These are phyloP conservation scores for Simmondsia chinensis DNA, from an alignment of 148 eudicot genomes.

Conservation along the genomic window DNA sequence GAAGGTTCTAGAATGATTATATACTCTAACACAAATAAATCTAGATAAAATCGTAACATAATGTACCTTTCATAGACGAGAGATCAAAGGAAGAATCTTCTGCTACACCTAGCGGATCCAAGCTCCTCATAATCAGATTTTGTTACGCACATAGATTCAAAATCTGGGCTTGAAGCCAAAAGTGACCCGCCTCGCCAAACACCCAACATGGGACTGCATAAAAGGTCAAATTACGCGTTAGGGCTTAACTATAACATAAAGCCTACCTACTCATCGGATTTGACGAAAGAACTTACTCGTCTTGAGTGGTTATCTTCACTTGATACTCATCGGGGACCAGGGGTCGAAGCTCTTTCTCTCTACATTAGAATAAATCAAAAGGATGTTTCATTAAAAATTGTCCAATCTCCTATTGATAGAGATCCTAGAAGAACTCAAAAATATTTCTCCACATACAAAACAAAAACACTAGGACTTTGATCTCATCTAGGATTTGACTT, in stretches of 20 bases:
- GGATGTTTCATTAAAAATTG: too few relatives aligned
- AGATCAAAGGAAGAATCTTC: constrained; percentile 71
- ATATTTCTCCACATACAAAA: too few relatives aligned
- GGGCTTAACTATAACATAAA: not conserved
- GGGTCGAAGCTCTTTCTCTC: constrained; percentile 91
- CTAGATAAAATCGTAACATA: too few relatives aligned
- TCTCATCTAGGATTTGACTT: too few relatives aligned
- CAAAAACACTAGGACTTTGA: too few relatives aligned
- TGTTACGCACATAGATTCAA: constrained; percentile 88
- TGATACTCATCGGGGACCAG: constrained; percentile 78
- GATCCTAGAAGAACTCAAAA: too few relatives aligned
- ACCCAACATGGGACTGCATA: constrained; percentile 82
- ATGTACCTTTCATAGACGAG: too few relatives aligned
- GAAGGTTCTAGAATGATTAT: too few relatives aligned
- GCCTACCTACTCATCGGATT: not conserved
- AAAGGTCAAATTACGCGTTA: constrained; percentile 5
- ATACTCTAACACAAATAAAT: too few relatives aligned
- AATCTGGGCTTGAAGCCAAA: constrained; percentile 95
- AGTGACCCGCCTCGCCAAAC: constrained; percentile 99
- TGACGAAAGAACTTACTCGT: constrained; percentile 50
- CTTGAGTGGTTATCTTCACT: constrained; percentile 88
- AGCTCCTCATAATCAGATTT: constrained; percentile 93
- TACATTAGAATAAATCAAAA: constrained; percentile 21
- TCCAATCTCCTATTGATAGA: too few relatives aligned
- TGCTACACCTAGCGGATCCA: constrained; percentile 84